These are phyloP conservation scores for Maudiozyma barnettii DNA, from an alignment of 805 yeast genomes.

Conservation along the genomic window DNA sequence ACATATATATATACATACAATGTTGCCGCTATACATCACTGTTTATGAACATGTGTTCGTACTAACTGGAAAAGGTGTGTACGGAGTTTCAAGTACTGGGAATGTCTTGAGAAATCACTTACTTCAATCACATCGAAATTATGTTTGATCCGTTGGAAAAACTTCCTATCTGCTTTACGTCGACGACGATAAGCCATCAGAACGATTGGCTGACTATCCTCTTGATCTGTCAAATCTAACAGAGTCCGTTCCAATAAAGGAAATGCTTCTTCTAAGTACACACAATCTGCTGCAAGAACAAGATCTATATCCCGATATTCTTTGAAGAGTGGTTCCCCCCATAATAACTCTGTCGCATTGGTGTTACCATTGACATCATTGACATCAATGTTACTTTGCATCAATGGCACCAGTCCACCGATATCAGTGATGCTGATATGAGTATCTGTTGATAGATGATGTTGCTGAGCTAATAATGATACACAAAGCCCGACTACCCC, in stretches of 20 bases:
- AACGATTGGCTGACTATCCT: constrained; percentile 32
- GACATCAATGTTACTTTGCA: constrained; percentile 36
- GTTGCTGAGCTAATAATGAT: constrained; percentile 17
- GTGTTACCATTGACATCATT: constrained; percentile 33
- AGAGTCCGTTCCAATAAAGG: constrained; percentile 42
- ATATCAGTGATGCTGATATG: constrained; percentile 43
- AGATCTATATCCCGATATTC: constrained; percentile 36
- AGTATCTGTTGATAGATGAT: constrained; percentile 7
- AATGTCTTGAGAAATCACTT: constrained; percentile 29
- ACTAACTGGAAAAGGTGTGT: constrained; percentile 35
- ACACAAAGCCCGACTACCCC: constrained; percentile 42
- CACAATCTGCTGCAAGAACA: constrained; percentile 52
- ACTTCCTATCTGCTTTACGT: constrained; percentile 34
- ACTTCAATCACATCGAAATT: constrained; percentile 26
- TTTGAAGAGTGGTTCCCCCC: constrained; percentile 28
- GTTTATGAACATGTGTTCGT: neutral
- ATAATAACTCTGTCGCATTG: constrained; percentile 35
- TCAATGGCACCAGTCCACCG: constrained; percentile 36
- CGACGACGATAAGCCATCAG: constrained; percentile 47
- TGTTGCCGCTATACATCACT: neutral
- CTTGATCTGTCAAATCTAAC: constrained; percentile 32
- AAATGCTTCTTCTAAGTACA: constrained; percentile 45
- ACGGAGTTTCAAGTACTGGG: constrained; percentile 30
- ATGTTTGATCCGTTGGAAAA: constrained; percentile 28
- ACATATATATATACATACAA: neutral